Evolutionary conservation across 805 yeast genomes (phyloP), one percentile per base, ranked within the genome.

Genomic region (Candida rishiriensis): DNA sequence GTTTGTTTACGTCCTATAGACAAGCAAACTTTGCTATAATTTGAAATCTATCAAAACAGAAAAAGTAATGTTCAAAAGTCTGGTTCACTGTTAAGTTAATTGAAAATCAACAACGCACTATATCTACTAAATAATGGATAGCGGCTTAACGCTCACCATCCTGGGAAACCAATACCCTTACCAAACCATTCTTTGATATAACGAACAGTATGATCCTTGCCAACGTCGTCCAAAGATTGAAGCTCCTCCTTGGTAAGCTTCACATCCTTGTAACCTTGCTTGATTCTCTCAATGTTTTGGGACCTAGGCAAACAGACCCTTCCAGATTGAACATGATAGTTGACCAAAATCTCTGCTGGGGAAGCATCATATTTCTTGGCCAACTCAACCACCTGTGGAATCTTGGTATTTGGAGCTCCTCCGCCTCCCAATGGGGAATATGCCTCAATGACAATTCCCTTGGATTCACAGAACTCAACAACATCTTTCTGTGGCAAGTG

Each of bases 231-330:
- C 41, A 74, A 55, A 3, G 44, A 41, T 0, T 44, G 46, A 29
- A 73, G 48, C 10, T 75, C 79, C 10, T 64, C 68, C 26, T 58
- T 45, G 2, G 71, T 56, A 34, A 75, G 52, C 2, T 60, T 56
- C 5, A 76, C 72, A 31, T 61, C 53, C 35, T 57, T 47, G 15
- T 62, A 57, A n/a, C 65, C 70, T 11, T 55, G 53, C 47, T 62
- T 68, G 41, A 87, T 75, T 60, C 95, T 78, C 18, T 72, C 73
- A n/a, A 76, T 69, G 41, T 84, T 86, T 13, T 80, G 71, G 0
- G 95, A 82, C 66, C 90, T 78, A 37, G 93, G 88, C 38, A 86
- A 64, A 2, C 75, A 80, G 10, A 72, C 69, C 43, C 84, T 71
- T 2, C 86, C 89, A 34, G 78, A 71, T 48, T 75, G 68, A 18